phyloP scores from a whole-genome alignment of 768 basidiomycete species.

The Boletus rex-veris region DNA sequence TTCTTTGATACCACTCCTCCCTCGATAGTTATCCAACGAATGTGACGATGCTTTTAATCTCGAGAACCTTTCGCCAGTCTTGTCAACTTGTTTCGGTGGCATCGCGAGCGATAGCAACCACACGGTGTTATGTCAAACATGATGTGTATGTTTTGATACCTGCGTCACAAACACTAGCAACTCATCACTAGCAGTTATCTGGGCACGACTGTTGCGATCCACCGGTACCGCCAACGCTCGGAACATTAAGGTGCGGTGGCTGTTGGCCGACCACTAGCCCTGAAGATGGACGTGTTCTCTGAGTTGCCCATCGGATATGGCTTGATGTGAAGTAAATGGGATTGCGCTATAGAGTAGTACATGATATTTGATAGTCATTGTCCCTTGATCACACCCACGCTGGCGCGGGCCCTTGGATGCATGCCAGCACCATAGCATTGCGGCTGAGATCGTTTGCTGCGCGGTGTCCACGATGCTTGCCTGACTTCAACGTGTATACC shows the following conservation, averaged over 20 bases:
- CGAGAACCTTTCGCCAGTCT: background rate
- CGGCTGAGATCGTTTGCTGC: background rate
- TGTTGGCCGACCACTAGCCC: too few relatives aligned
- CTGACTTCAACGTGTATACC: constrained; percentile 6
- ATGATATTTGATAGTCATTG: too few relatives aligned
- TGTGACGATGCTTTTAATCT: background rate
- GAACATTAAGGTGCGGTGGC: too few relatives aligned
- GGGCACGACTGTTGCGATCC: background rate
- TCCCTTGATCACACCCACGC: background rate
- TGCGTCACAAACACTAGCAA: too few relatives aligned
- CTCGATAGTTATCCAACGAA: background rate
- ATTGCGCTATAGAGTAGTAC: too few relatives aligned
- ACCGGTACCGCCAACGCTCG: background rate
- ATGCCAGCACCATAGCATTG: too few relatives aligned
- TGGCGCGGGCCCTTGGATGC: too few relatives aligned
- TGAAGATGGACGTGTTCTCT: background rate
- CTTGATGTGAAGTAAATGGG: background rate
- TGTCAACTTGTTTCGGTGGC: background rate
- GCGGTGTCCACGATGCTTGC: constrained; percentile 5
- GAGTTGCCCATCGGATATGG: background rate
- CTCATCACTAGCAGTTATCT: too few relatives aligned
- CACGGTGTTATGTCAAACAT: too few relatives aligned
- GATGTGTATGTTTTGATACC: background rate
- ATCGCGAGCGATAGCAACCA: background rate
- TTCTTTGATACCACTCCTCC: background rate